Evolutionary conservation across 1,139 yeast species (phyloP), one percentile per base, ranked within the genome.

Genomic region (Candida pseudocylindracea): DNA sequence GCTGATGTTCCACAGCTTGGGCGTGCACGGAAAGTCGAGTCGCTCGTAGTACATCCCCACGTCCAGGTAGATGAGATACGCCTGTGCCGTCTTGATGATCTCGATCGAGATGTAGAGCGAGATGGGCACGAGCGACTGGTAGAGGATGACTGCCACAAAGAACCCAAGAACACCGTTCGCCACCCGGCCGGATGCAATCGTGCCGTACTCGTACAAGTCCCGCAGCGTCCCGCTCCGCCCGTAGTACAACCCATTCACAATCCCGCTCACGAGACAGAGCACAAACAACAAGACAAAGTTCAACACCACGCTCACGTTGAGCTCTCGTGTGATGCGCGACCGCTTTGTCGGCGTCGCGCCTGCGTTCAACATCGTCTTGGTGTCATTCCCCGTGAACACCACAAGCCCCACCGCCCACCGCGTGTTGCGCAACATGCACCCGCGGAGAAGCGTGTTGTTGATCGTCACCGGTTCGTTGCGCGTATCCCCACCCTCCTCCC

Each of bases 1-100:
- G 10, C 72, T 65, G 33, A 67, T 67, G 35, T 63, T 61, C 75
- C 75, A 67, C 1, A 72, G 59, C 41, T 67, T 66, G 1, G 74
- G 74, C 2, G 66, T 63, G 45, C 75, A 67, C 0, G 73, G 73
- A 41, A 58, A 65, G 45, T 67, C 73, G 36, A 67, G 49, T 36
- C 44, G 51, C 31, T 52, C 59, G 38, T 66, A 67, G 45, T 67
- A 67, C 67, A 67, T 62, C 5, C 38, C 38, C 27, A 40, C 34
- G 28, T 26, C 52, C 48, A 35, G 61, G 38, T 56, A 57, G 35
- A 67, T 67, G 50, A 67, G 67, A 39, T 51, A 66, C 1, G 70
- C 72, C 43, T 67, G 74, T 1, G 66, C 60, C 1, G 72, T 63
- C 41, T 67, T 67, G 45, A 67, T 64, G 38, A 67, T 64, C 48